phyloP scores from a whole-genome alignment of 768 basidiomycete species.

The Cyclocybe cylindracea region DNA sequence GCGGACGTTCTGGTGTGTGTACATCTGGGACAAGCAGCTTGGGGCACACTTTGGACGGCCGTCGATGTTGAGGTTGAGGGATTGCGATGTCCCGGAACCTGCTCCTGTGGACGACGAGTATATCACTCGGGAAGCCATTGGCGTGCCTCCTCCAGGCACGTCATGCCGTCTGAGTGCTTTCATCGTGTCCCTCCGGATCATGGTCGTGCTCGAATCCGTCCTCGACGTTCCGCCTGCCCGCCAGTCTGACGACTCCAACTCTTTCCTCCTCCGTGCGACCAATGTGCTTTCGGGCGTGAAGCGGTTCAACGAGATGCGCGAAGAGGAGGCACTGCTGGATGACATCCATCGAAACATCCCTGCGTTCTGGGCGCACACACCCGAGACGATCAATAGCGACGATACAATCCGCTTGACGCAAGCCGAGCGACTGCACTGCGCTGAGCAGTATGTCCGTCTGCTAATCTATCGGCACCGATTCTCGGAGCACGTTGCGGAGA shows the following conservation, averaged over 20 bases:
- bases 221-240: slow-evolving; percentile 79
- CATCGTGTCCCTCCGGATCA: slow-evolving; percentile 71
- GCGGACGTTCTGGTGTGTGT: slow-evolving; percentile 96
- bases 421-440: slow-evolving; percentile 82
- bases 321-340: slow-evolving; percentile 81
- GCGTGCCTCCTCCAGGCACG: slow-evolving; percentile 66
- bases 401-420: slow-evolving; percentile 91
- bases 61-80: slow-evolving; percentile 80
- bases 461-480: slow-evolving; percentile 89
- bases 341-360: slow-evolving; percentile 76
- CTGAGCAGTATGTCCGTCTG: slow-evolving; percentile 85
- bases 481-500: slow-evolving; percentile 73
- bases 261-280: slow-evolving; percentile 78
- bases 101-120: slow-evolving; percentile 86
- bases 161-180: slow-evolving; percentile 84
- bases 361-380: slow-evolving; percentile 75
- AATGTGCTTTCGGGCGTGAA: slow-evolving; percentile 64
- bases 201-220: slow-evolving; percentile 87
- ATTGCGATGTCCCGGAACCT: slow-evolving; percentile 92
- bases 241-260: slow-evolving; percentile 58
- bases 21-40: slow-evolving; percentile 95
- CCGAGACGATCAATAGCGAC: slow-evolving; percentile 78
- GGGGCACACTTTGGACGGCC: slow-evolving; percentile 88
- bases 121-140: slow-evolving; percentile 73
- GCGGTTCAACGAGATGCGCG: slow-evolving; percentile 65